Evolutionary conservation across 2,329 filamentous ascomycete genomes (phyloP).

Genomic region (Botrytis paeoniae): DNA sequence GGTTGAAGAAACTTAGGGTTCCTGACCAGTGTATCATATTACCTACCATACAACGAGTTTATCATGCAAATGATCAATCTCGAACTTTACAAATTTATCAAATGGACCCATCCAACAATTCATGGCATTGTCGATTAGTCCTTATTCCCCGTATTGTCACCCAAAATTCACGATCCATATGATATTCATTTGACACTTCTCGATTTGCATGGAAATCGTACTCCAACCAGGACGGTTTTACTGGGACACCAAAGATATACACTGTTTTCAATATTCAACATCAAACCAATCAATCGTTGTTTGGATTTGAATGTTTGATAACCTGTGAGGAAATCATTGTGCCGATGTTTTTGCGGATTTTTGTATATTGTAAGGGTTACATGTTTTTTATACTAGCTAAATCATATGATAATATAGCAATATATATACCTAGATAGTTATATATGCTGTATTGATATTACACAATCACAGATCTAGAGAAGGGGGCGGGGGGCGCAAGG

Average conservation of each 20-base stretch:
- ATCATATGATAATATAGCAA: background rate
- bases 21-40: slow-evolving; percentile 16
- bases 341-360: background rate
- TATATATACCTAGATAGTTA: background rate
- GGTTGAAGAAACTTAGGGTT: background rate
- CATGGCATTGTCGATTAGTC: background rate
- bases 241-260: background rate
- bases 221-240: background rate
- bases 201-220: background rate
- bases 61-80: slow-evolving; percentile 13
- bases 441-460: background rate
- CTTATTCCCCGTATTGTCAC: background rate
- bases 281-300: background rate
- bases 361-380: background rate
- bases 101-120: background rate
- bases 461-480: background rate
- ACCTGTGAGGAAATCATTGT: background rate
- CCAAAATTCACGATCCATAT: background rate
- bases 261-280: background rate
- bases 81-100: background rate
- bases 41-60: background rate
- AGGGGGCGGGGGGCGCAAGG: background rate
- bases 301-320: background rate
- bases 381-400: background rate
- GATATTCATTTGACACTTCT: background rate